Evolutionary conservation across 169 alveolate species (phyloP), one percentile per base, ranked within the genome.

Genomic region (Toxoplasma gondii): DNA sequence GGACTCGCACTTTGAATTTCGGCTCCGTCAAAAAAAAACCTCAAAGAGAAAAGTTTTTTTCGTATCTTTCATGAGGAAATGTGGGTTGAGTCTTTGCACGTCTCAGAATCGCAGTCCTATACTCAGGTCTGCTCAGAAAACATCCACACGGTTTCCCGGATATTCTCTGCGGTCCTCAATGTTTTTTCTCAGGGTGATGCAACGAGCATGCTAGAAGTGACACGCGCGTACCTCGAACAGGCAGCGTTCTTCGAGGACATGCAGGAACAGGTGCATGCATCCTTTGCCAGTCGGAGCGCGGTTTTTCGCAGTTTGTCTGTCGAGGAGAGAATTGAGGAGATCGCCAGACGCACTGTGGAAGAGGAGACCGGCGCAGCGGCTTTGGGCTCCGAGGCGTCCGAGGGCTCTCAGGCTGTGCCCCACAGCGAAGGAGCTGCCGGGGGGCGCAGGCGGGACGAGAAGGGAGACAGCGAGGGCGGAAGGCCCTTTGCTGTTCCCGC

Each of bases 171-270:
- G n/a, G n/a, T n/a, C n/a, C n/a, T n/a, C n/a, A n/a, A n/a, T n/a
- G n/a, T n/a, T n/a, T n/a, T n/a, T n/a, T n/a, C n/a, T 4, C 90
- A 82, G 90, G 90, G 90, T 5, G 90, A 82, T 31, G 64, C 36
- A 24, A 82, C 90, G 39, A 82, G 90, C 90, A 82, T 82, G 90
- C 67, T 82, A 38, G 90, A 38, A 12, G 69, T 82, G 4, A 7
- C 90, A 24, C 69, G 41, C 19, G 53, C 54, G 19, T 82, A 82
- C 38, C 43, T 36, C 17, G 67, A 82, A 34, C 67, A 82, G 36
- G 84, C 84, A 4, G n/a, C 45, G 24, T 17, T 16, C 43, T 12
- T 74, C 45, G 49, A 74, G 43, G n/a, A n/a, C 31, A 12, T 44
- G 41, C 84, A 10, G 44, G 49, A 74, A 16, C 45, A 74, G 19